Percentiles rank a stretch among this genome's conserved stretches.
Evolutionary conservation across 192 early-diverging fungal genomes (phyloP).

Genomic region (Coemansia erecta): DNA sequence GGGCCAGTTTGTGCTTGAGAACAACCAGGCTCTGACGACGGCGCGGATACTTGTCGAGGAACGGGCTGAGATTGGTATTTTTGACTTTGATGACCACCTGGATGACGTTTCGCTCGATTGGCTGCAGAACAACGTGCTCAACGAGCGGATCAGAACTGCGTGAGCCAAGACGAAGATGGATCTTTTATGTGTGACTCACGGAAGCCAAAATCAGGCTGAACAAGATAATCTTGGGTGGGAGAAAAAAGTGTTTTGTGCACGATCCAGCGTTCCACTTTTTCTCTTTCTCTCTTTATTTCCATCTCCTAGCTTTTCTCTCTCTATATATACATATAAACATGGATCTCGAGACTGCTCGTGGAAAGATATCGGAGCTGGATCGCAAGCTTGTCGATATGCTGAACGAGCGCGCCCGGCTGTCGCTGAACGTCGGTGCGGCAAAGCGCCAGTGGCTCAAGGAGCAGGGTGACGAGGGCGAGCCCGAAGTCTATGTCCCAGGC

Average conservation of each 20-base stretch:
- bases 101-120: slow-evolving; percentile 48
- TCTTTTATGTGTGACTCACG: background rate
- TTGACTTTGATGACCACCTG: slow-evolving; percentile 57
- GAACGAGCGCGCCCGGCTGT: slow-evolving; percentile 79
- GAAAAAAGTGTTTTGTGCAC: background rate
- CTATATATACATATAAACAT: slow-evolving; percentile 17
- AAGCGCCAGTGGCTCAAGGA: slow-evolving; percentile 56
- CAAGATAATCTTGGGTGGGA: background rate
- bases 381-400: slow-evolving; percentile 69
- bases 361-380: slow-evolving; percentile 74
- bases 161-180: background rate
- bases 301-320: background rate
- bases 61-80: slow-evolving; percentile 30
- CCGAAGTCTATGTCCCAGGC: slow-evolving; percentile 72
- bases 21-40: slow-evolving; percentile 37
- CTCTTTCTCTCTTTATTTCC: background rate
- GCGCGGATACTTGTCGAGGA: slow-evolving; percentile 41
- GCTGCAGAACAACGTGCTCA: slow-evolving; percentile 44
- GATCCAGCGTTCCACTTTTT: too few species aligned
- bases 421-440: slow-evolving; percentile 75
- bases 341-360: slow-evolving; percentile 60
- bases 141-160: slow-evolving; percentile 39
- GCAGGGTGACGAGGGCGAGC: slow-evolving; percentile 41
- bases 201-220: background rate
- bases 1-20: slow-evolving; percentile 36